phyloP scores from a whole-genome alignment of 2,329 filamentous ascomycete species.

The Calonectria pseudoturangicola region DNA sequence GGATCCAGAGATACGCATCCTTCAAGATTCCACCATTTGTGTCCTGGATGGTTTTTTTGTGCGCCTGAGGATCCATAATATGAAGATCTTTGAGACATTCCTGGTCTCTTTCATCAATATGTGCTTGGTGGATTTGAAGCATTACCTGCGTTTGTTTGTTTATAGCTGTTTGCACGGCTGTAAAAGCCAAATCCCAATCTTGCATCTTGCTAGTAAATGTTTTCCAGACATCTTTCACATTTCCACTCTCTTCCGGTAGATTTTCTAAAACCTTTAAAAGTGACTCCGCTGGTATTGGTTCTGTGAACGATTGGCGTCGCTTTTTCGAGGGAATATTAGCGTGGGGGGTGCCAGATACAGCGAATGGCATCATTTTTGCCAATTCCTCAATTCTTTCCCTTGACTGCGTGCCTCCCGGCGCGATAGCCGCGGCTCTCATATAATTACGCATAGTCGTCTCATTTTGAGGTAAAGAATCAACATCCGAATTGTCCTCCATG shows the following conservation, averaged over 20 bases:
- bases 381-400: not conserved
- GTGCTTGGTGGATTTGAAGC: not conserved
- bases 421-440: not conserved
- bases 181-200: not conserved
- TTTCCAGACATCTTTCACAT: not conserved
- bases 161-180: not conserved
- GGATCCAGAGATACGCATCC: not conserved
- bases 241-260: not conserved
- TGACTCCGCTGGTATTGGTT: not conserved
- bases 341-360: not conserved
- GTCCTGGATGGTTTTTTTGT: conserved; percentile 42
- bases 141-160: not conserved
- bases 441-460: not conserved
- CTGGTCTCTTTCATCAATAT: conserved; percentile 2
- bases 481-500: not conserved
- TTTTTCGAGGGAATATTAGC: not conserved
- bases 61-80: not conserved
- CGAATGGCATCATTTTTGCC: not conserved
- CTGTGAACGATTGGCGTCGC: not conserved
- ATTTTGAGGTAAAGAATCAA: not conserved
- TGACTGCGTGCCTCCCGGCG: not conserved
- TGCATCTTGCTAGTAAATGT: not conserved
- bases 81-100: conserved; percentile 10
- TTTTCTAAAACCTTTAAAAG: not conserved
- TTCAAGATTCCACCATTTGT: not conserved